Evolutionary conservation across 331 rosid genomes (phyloP).

Genomic region (Quercus phellos): DNA sequence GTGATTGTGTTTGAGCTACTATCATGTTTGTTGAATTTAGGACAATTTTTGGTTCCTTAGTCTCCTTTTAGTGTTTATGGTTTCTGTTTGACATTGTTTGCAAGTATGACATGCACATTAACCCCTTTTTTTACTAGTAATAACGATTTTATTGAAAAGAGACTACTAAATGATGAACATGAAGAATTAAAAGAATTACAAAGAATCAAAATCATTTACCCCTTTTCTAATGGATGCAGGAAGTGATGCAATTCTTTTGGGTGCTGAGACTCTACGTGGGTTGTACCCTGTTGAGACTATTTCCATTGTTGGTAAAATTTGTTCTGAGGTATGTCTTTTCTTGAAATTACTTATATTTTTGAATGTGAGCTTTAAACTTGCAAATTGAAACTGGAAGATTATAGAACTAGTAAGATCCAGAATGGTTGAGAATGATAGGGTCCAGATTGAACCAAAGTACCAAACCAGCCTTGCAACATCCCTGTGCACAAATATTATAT

Average conservation of each 20-base stretch:
- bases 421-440: neutral
- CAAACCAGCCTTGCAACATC: neutral
- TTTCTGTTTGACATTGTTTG: slow-evolving; percentile 4
- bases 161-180: no score
- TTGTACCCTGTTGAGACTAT: slow-evolving; percentile 89
- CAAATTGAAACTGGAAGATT: neutral
- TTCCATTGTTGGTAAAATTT: slow-evolving; percentile 85
- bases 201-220: neutral
- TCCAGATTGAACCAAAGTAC: neutral
- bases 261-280: slow-evolving; percentile 98
- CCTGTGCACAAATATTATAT: neutral
- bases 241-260: slow-evolving; percentile 95
- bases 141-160: no score
- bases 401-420: neutral
- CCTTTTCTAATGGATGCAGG: slow-evolving; percentile 47
- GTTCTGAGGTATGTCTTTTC: slow-evolving; percentile 64
- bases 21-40: neutral
- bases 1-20: neutral
- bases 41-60: neutral
- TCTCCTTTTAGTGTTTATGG: neutral
- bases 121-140: neutral
- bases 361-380: slow-evolving; percentile 10
- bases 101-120: slow-evolving; percentile 7
- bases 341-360: slow-evolving; percentile 1
- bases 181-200: no score